Conservation (phyloP, 345 rosid genomes). For the Populus simonii region DNA sequence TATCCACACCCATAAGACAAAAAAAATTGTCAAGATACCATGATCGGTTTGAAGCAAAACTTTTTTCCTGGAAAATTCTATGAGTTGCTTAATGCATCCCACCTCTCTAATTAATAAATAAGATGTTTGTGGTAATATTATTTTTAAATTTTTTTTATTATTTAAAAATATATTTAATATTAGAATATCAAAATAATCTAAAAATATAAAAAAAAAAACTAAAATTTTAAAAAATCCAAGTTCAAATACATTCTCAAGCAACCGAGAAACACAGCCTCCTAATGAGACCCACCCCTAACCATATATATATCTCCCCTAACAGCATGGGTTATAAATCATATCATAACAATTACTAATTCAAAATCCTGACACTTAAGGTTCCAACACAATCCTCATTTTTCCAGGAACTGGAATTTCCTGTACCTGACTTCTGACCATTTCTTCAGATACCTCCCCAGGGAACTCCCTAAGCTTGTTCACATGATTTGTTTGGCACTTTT, state of each 20-base stretch:
- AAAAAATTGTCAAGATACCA: background rate
- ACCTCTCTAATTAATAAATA: constrained; percentile 6
- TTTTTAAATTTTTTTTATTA: no score
- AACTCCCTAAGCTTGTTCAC: background rate
- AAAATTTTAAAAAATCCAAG: no score
- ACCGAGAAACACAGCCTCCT: constrained; percentile 3
- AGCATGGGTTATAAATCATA: background rate
- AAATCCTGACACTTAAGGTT: background rate
- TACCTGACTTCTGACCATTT: no score
- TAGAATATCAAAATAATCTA: no score
- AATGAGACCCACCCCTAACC: constrained; percentile 4
- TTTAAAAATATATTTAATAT: no score
- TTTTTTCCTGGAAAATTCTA: background rate
- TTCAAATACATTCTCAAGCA: background rate
- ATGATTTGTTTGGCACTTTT: background rate
- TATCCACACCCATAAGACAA: constrained; percentile 35
- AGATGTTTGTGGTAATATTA: no score
- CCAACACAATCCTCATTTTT: constrained; percentile 3
- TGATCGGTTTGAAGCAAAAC: background rate
- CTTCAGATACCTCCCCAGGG: background rate
- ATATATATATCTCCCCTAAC: constrained; percentile 15
- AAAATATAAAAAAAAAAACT: no score
- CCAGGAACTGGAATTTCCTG: background rate
- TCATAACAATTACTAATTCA: background rate
- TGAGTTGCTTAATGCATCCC: background rate